Evolutionary conservation across 148 eudicot species (phyloP).

Genomic region (Camellia sinensis): DNA sequence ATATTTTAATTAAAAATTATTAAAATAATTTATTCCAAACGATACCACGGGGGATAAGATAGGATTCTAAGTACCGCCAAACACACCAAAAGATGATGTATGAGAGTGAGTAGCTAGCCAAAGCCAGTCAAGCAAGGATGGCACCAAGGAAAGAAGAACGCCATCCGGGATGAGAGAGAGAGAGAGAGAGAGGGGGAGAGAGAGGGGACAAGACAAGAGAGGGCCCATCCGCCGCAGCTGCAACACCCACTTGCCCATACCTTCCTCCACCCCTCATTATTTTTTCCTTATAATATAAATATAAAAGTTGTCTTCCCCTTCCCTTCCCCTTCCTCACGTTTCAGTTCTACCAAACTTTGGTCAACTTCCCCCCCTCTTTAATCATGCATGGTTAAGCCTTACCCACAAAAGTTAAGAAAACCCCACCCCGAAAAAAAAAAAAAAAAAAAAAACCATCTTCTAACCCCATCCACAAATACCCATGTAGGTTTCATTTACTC

Average conservation of each 20-base stretch:
- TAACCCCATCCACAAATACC: slow-evolving; percentile 7
- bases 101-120: background rate
- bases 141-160: slow-evolving; percentile 21
- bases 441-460: background rate
- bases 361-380: no score
- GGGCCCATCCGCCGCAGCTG: slow-evolving; percentile 42
- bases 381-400: background rate
- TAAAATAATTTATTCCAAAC: no score
- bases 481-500: slow-evolving; percentile 9
- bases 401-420: background rate
- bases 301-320: slow-evolving; percentile 20
- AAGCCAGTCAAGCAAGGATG: slow-evolving; percentile 7
- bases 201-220: background rate
- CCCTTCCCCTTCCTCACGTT: slow-evolving; percentile 35
- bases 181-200: slow-evolving; percentile 20
- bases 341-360: slow-evolving; percentile 19
- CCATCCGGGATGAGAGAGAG: slow-evolving; percentile 27
- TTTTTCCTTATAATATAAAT: background rate
- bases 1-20: no score
- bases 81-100: background rate
- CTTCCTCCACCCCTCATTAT: slow-evolving; percentile 2
- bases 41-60: background rate
- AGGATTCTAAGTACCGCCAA: slow-evolving; percentile 23
- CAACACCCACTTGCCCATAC: background rate
- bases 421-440: background rate